Evolutionary conservation across 2,329 filamentous ascomycete species (phyloP).

Genomic region (Trichoderma citrinoviride): DNA sequence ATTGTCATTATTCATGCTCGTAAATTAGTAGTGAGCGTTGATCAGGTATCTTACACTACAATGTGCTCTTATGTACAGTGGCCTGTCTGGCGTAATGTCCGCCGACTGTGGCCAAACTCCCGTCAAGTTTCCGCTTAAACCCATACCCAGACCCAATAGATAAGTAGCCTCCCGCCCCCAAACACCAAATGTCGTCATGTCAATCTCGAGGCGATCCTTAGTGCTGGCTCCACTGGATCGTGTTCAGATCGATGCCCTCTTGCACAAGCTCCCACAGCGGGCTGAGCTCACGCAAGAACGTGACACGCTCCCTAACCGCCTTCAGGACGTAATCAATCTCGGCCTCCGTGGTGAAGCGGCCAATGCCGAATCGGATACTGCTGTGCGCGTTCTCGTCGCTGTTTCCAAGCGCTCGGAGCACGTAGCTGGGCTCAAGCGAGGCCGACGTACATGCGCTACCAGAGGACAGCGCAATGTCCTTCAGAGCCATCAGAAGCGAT

Average conservation of each 20-base stretch:
- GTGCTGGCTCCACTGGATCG: conserved; percentile 98
- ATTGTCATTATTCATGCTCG: conserved; percentile 23
- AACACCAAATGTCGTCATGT: not conserved
- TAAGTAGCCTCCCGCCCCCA: not conserved
- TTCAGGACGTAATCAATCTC: conserved; percentile 98
- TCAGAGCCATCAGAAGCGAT: conserved; percentile 95
- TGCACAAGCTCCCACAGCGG: conserved; percentile 97
- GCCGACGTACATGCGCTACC: conserved; percentile 97
- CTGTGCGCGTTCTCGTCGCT: conserved; percentile 97
- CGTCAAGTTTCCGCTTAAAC: not conserved
- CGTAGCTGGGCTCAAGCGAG: conserved; percentile 93
- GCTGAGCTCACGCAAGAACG: conserved; percentile 89
- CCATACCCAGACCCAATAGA: not conserved
- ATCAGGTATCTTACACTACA: conserved; percentile 27
- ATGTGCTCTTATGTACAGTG: conserved; percentile 35
- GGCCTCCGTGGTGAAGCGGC: conserved; percentile 88
- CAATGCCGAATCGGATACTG: conserved; percentile 96
- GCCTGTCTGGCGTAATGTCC: conserved; percentile 25
- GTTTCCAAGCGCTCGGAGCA: conserved; percentile 88
- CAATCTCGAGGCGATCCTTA: conserved; percentile 42
- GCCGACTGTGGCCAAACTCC: conserved; percentile 23
- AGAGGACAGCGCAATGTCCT: conserved; percentile 95
- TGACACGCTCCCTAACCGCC: conserved; percentile 85
- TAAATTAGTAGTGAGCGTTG: not conserved
- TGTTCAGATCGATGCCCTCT: conserved; percentile 91